These are phyloP conservation scores for Leishmania mexicana DNA, from an alignment of 208 protist species.

Conservation along the genomic window DNA sequence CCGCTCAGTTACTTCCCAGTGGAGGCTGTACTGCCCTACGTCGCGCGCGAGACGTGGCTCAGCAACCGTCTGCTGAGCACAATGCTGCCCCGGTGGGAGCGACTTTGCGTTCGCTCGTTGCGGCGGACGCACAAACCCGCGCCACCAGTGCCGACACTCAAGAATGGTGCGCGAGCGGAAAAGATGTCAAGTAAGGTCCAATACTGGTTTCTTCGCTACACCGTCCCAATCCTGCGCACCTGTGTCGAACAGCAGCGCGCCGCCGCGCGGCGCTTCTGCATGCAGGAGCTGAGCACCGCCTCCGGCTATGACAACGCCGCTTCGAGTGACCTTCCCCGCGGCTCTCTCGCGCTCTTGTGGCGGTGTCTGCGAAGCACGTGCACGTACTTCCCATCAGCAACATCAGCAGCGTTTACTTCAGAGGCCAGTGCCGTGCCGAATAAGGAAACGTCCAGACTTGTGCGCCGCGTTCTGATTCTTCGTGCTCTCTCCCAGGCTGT, in stretches of 20 bases:
- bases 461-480: conserved; percentile 21
- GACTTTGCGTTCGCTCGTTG: conserved; percentile 6
- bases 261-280: conserved; percentile 21
- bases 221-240: conserved; percentile 9
- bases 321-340: not conserved
- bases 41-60: conserved; percentile 49
- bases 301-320: not conserved
- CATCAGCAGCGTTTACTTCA: not conserved
- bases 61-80: conserved; percentile 27
- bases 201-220: conserved; percentile 39
- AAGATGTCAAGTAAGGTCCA: conserved; percentile 14
- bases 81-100: conserved; percentile 19
- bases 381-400: not conserved
- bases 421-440: not conserved
- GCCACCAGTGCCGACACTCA: not conserved
- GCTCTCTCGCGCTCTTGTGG: not conserved
- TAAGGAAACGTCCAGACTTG: not conserved
- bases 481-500: conserved; percentile 21
- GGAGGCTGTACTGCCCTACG: conserved; percentile 54
- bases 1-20: conserved; percentile 76
- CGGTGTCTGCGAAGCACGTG: not conserved
- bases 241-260: conserved; percentile 11
- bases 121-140: too few species aligned
- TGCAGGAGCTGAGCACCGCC: conserved; percentile 12
- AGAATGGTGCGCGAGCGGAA: not conserved